Evolutionary conservation across 176 grass and related monocot species (phyloP), one percentile per base, ranked within the genome.

Genomic region (Thinopyrum elongatum): DNA sequence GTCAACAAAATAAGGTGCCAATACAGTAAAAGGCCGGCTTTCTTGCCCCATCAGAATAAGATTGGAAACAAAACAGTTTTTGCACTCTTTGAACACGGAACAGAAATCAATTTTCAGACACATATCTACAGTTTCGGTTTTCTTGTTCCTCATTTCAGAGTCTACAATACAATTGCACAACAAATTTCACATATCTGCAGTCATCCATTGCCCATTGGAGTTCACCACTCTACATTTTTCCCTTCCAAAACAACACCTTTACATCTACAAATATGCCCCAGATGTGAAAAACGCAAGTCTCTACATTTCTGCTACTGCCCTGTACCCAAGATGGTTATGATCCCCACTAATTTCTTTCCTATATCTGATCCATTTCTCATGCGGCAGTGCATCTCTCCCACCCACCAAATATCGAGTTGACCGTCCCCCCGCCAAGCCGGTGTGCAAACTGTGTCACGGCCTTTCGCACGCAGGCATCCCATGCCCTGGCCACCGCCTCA

Each of bases 341-440:
- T 34, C 17, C 34, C 34, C 34, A 21, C 30, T 0, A 70, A 38
- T 70, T 72, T 26, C 11, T 73, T 16, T n/a, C 33, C 23, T 70
- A 26, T 26, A 26, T 21, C 25, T 27, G 39, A 73, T 10, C 23
- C n/a, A 25, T 28, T 63, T 80, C 36, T 80, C 80, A 57, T 70
- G 46, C 15, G 5, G 21, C 28, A 10, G 7, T 7, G 30, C 6
- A 83, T 3, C 51, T 79, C 26, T 79, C 46, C 84, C 80, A 90
- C 22, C 10, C 16, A 3, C 89, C 73, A 27, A 44, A 64, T 15
- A 8, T 73, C 13, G 84, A 86, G 84, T 55, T 90, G 21, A 83
- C 16, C 17, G 80, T 79, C 31, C 79, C 88, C 21, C 88, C 88
- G 5, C 88, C 79, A 0, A 33, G 17, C 29, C 5, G 29, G 0